Evolutionary conservation across 2,329 filamentous ascomycete genomes (phyloP), one percentile per base, ranked within the genome.

Genomic region (Cadophora sp.): DNA sequence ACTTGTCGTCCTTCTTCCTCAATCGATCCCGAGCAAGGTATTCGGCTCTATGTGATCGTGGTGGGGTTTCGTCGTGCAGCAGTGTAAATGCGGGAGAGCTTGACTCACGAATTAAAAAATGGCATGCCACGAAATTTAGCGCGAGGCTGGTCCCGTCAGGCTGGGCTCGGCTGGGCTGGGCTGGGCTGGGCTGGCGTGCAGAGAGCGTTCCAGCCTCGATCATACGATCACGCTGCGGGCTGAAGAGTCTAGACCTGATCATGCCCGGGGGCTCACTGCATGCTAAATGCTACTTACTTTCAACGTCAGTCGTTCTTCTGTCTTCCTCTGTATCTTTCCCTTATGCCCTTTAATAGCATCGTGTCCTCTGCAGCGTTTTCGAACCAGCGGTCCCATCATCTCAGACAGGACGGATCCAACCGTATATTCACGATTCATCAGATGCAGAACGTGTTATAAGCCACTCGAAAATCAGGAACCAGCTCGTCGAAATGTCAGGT

Each of bases 121-220:
- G 24, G 11, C 43, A 48, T 48, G 59, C 37, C 37, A 11, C 37
- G 31, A 34, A 40, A 19, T 29, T 61, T 46, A 46, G 59, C 43
- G 59, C 40, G 26, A 50, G 56, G 62, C 68, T 66, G 60, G 64
- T 66, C 59, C 59, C 59, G 24, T 19, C 26, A 16, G 40, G 40
- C 40, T 43, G 40, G 40, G 40, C 16, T 61, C 34, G 26, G 8
- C 27, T 37, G 56, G 27, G 26, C 56, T 31, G 31, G 5, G n/a
- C 26, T 59, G 56, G 56, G 8, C 24, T n/a, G 56, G 59, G 4
- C 5, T 9, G 34, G 43, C 34, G 43, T 29, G 16, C n/a, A 9
- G 7, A 62, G 16, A 29, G 24, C 46, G 12, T 5, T 53, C 22
- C 51, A 55, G 51, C 51, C 51, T 37, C 31, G 40, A 58, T 58